A percentile compares a stretch with the other conserved stretches of the same genome.
Evolutionary conservation across 1,284 basidiomycete genomes (phyloP).

Genomic region (Moesziomyces aphidis): DNA sequence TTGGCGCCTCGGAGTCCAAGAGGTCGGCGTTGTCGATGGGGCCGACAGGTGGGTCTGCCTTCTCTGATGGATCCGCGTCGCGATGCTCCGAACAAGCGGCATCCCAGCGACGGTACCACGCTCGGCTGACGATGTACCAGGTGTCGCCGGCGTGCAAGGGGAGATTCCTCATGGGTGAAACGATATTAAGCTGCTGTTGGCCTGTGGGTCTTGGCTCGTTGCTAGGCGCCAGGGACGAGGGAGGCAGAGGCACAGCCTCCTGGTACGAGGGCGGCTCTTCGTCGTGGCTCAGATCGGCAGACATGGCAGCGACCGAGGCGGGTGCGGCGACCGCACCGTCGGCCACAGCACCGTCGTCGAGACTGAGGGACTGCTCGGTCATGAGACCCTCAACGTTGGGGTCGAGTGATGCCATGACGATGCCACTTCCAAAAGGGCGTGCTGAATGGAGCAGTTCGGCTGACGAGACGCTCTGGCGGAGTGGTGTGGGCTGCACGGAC

Average conservation of each 20-base stretch:
- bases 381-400: constrained; percentile 47
- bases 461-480: constrained; percentile 40
- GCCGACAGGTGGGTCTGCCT: constrained; percentile 74
- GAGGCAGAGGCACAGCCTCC: constrained; percentile 11
- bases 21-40: constrained; percentile 80
- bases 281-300: not conserved
- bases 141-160: constrained; percentile 75
- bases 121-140: constrained; percentile 80
- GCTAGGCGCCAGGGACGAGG: not conserved
- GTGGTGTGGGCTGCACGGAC: constrained; percentile 28
- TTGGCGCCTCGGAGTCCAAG: constrained; percentile 69
- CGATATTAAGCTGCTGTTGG: constrained; percentile 33
- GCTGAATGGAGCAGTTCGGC: constrained; percentile 11
- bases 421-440: not conserved
- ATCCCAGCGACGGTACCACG: constrained; percentile 81
- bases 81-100: constrained; percentile 76
- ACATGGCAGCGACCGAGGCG: not conserved
- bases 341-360: constrained; percentile 28
- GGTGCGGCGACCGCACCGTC: constrained; percentile 14
- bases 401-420: constrained; percentile 25
- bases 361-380: constrained; percentile 43
- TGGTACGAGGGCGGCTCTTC: constrained; percentile 39
- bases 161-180: constrained; percentile 43
- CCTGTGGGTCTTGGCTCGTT: constrained; percentile 23
- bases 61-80: constrained; percentile 76